A percentile compares a stretch with the other conserved stretches of the same genome.
Conservation (phyloP, 2,329 filamentous ascomycete genomes). For the Basipetospora sp. region DNA sequence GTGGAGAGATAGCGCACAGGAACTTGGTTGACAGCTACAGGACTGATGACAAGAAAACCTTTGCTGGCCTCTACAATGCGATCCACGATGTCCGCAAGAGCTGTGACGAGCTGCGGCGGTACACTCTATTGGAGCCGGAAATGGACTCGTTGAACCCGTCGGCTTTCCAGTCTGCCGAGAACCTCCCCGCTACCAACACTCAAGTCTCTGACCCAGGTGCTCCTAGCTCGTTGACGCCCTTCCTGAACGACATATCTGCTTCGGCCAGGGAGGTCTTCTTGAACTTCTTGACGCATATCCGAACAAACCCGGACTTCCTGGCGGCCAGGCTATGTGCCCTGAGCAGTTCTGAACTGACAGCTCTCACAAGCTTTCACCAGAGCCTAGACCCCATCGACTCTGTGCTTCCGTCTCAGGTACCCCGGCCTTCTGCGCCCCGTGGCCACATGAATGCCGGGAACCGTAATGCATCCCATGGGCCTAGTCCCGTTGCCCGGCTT, state of each 20-base stretch:
- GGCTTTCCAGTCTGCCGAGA: conserved; percentile 31
- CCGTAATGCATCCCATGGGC: conserved; percentile 19
- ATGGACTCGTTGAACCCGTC: conserved; percentile 41
- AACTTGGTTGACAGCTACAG: conserved; percentile 67
- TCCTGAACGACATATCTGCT: conserved; percentile 59
- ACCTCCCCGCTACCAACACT: conserved; percentile 24
- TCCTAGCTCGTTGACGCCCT: conserved; percentile 34
- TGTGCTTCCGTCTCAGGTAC: conserved; percentile 55
- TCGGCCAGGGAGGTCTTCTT: conserved; percentile 63
- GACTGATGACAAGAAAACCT: conserved; percentile 63
- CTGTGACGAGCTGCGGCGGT: conserved; percentile 57
- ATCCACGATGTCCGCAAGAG: conserved; percentile 67
- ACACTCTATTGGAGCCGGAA: conserved; percentile 57
- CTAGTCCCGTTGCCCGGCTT: conserved; percentile 57
- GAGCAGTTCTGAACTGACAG: conserved; percentile 58
- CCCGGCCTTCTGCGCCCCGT: conserved; percentile 31
- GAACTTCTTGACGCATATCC: conserved; percentile 64
- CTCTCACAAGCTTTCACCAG: conserved; percentile 65
- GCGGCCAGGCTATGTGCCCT: conserved; percentile 67
- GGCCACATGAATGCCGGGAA: conserved; percentile 7
- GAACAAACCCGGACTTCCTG: conserved; percentile 77
- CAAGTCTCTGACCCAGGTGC: conserved; percentile 25
- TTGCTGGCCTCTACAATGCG: conserved; percentile 60
- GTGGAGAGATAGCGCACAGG: conserved; percentile 58
- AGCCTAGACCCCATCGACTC: conserved; percentile 70